Base-by-base conservation (phyloP, 345 rosid genomes). In the Sonneratia caseolaris region DNA sequence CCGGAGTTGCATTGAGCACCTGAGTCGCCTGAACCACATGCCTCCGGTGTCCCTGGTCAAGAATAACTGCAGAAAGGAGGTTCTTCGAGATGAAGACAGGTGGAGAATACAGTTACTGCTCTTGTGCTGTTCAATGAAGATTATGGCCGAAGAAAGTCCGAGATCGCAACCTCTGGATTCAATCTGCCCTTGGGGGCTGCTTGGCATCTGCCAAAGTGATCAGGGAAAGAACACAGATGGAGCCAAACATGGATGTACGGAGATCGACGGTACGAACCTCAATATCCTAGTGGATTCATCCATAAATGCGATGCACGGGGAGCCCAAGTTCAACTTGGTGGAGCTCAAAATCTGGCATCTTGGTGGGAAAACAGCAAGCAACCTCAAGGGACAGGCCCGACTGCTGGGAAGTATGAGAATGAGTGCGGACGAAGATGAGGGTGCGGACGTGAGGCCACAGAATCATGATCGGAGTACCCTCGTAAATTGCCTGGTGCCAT, bases 101-200 rank as follows among this genome's bases (percentile, higher is more conserved):
- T 87, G 98, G 96, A 84, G 85, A 76, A 22, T 83, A 22, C 87
- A 89, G 42, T 73, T 91, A 27, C 35, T 93, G 74, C 81, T 88
- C 24, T 69, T 84, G 42, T 86, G 96, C 73, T 91, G 78, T 76
- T 83, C 91, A 8, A 38, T 84, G 80, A 93, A 91, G 76, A 81
- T 74, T 22, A 68, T 81, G 71, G 77, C 85, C 4, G 84, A 88
- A 75, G 81, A 84, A 4, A 75, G 43, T 66, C 53, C 79, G 24
- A 45, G 76, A 40, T 69, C 48, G 43, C 81, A 83, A 77, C 66
- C 83, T 61, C 70, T 57, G 64, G 75, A 70, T 73, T 66, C 75
- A 38, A 81, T 67, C 14, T 72, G 76, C 73, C 78, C 32, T 59
- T 24, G 35, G 36, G 35, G 1, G 36, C 64, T 59, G 35, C 21